phyloP scores from a whole-genome alignment of 306 rosid genomes.

The Phaseolus lunatus region DNA sequence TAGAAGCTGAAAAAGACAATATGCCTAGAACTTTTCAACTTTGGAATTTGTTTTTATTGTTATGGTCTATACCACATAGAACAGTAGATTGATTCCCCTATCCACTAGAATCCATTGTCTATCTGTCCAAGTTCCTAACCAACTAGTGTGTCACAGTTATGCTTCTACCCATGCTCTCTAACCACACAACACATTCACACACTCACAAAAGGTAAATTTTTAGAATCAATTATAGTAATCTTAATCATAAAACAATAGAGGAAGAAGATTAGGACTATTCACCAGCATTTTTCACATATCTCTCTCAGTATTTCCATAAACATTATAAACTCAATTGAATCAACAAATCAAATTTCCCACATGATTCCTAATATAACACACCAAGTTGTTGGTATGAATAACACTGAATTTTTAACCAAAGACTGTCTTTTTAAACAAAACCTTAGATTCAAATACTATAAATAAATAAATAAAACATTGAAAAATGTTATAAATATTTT shows the following conservation, averaged over 20 bases:
- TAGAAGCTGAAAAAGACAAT: constrained; percentile 13
- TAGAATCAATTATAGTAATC: not conserved
- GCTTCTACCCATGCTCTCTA: constrained; percentile 12
- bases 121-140: constrained; percentile 32
- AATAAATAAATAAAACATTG: too few relatives aligned
- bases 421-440: too few relatives aligned
- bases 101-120: constrained; percentile 10
- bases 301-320: not conserved
- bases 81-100: constrained; percentile 31
- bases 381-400: too few relatives aligned
- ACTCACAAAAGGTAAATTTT: not conserved
- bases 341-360: too few relatives aligned
- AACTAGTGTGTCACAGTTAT: not conserved
- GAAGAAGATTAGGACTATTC: too few relatives aligned
- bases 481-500: too few relatives aligned
- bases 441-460: too few relatives aligned
- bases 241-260: too few relatives aligned
- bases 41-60: constrained; percentile 33
- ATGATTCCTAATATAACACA: too few relatives aligned
- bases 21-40: constrained; percentile 41
- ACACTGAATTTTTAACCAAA: too few relatives aligned
- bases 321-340: not conserved
- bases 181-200: not conserved
- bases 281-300: not conserved
- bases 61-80: constrained; percentile 3